Base-by-base conservation (phyloP, 495 filamentous ascomycete genomes). In the Talaromyces liani region DNA sequence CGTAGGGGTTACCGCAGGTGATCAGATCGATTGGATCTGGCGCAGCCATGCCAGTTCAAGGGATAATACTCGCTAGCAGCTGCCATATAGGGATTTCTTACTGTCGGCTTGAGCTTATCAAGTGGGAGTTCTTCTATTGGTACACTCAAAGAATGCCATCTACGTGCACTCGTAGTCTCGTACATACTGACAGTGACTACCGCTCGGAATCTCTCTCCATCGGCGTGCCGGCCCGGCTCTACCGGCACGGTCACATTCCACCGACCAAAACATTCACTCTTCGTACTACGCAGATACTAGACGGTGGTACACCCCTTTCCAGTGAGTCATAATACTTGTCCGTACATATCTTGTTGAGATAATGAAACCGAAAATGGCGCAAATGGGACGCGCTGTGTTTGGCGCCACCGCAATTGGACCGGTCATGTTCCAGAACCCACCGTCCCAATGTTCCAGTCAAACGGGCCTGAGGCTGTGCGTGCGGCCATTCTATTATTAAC, bases 201-300 rank as follows among this genome's bases (percentile, higher is more conserved):
- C 18, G 34, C 34, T 55, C 51, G 51, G 51, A 55, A 55, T 56
- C 45, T 49, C 1, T 9, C 18, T 14, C 51, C 25, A 56, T 56
- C 53, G 53, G 53, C 53, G 53, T 56, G 53, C 53, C 53, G 53
- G 53, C n/a, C 53, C 53, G 53, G 53, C 53, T 29, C 22, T 56
- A 56, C 53, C 53, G 53, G 53, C 53, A 56, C 53, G 53, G 53
- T 56, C 53, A 56, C 53, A 31, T 29, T 56, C 45, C 45, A 49
- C 45, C n/a, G 41, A 7, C 45, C 18, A 3, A 10, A 36, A 12
- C 45, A 18, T 47, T n/a, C n/a, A 14, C 18, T 2, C 12, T 5
- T 41, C 12, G 36, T 41, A 16, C 12, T 49, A 49, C 45, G 45
- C 18, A 49, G 45, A 49, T 20, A 49, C 36, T 16, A 9, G n/a